phyloP scores from a whole-genome alignment of 768 basidiomycete species.

The Rhizopogon sp. region DNA sequence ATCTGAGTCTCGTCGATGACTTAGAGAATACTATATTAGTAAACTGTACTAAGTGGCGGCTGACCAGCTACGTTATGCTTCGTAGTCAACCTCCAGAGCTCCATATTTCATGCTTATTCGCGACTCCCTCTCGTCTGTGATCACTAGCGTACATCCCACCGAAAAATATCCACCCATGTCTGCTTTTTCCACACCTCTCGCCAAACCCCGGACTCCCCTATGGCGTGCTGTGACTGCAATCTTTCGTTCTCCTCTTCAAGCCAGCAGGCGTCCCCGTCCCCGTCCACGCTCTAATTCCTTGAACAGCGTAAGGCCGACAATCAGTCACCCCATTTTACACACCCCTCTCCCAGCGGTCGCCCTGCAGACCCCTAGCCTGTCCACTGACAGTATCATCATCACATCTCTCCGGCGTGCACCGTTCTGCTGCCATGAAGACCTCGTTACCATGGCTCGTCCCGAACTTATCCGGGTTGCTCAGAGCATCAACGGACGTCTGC shows the following conservation, averaged over 20 bases:
- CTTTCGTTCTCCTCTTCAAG: slow-evolving; percentile 14
- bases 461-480: slow-evolving; percentile 50
- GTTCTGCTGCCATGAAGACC: slow-evolving; percentile 73
- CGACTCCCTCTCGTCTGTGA: not conserved
- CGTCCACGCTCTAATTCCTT: slow-evolving; percentile 7
- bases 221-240: not conserved
- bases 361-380: slow-evolving; percentile 50
- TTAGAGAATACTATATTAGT: not conserved
- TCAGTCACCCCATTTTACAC: not conserved
- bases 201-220: not conserved
- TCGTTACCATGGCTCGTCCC: slow-evolving; percentile 54
- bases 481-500: slow-evolving; percentile 53
- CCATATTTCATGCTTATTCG: no score
- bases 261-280: not conserved
- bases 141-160: not conserved
- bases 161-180: not conserved
- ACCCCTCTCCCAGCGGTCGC: slow-evolving; percentile 38
- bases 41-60: not conserved
- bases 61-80: not conserved
- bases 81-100: not conserved
- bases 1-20: not conserved
- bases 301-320: slow-evolving; percentile 12
- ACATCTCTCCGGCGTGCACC: slow-evolving; percentile 54
- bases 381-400: slow-evolving; percentile 53
- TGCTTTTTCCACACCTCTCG: not conserved